phyloP scores from a whole-genome alignment of 495 filamentous ascomycete species.

The Xylaria grammica region DNA sequence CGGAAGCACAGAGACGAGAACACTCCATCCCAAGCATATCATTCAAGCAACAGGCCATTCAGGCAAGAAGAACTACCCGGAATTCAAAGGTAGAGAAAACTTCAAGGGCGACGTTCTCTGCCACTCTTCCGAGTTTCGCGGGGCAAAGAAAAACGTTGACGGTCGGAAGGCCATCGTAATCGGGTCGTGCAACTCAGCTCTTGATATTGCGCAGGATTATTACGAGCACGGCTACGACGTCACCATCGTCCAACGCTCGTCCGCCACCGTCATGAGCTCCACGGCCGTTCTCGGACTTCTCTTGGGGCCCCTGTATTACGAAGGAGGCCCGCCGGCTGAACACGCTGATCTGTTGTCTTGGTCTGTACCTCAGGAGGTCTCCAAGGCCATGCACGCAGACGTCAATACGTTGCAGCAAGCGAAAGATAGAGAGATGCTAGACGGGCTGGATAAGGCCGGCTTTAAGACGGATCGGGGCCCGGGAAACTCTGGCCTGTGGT shows the following conservation, averaged over 20 bases:
- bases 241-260: slow-evolving; percentile 81
- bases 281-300: slow-evolving; percentile 52
- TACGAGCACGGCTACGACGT: slow-evolving; percentile 82
- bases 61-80: slow-evolving; percentile 69
- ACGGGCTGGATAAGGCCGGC: slow-evolving; percentile 67
- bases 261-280: slow-evolving; percentile 71
- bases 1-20: slow-evolving; percentile 58
- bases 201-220: slow-evolving; percentile 85
- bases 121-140: slow-evolving; percentile 73
- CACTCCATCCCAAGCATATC: slow-evolving; percentile 68
- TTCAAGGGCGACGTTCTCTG: slow-evolving; percentile 67
- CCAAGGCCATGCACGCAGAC: slow-evolving; percentile 60
- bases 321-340: slow-evolving; percentile 63
- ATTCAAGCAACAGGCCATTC: slow-evolving; percentile 76
- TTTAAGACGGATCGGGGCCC: slow-evolving; percentile 74
- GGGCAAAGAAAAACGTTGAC: slow-evolving; percentile 52
- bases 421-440: slow-evolving; percentile 59
- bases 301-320: slow-evolving; percentile 66
- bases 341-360: slow-evolving; percentile 66
- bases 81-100: slow-evolving; percentile 63
- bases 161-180: slow-evolving; percentile 76
- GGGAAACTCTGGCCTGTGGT: slow-evolving; percentile 66
- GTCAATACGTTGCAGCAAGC: slow-evolving; percentile 52
- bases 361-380: slow-evolving; percentile 61
- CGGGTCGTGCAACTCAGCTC: slow-evolving; percentile 79